These are phyloP conservation scores for Monosporozyma unispora DNA, from an alignment of 805 yeast genomes.

Conservation along the genomic window DNA sequence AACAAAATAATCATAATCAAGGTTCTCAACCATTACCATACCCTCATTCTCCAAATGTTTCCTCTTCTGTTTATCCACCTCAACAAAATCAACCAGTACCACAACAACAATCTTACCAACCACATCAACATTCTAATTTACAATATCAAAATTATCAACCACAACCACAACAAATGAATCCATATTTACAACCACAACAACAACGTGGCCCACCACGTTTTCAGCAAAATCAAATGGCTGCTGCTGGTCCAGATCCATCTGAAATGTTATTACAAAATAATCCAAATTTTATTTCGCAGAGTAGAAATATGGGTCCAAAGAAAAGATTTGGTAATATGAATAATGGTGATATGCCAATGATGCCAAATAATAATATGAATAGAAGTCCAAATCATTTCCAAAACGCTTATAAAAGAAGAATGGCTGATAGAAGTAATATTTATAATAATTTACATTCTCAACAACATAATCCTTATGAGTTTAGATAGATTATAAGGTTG, in stretches of 20 bases:
- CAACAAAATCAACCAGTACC: too few species aligned
- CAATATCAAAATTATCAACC: slow-evolving; percentile 11
- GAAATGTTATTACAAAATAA: slow-evolving; percentile 39
- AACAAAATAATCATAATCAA: neutral
- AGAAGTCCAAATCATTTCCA: slow-evolving; percentile 20
- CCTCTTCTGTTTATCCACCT: neutral
- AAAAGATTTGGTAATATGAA: slow-evolving; percentile 3
- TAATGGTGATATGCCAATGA: neutral
- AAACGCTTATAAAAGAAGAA: slow-evolving; percentile 35
- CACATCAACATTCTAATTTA: slow-evolving; percentile 10
- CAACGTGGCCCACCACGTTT: slow-evolving; percentile 11
- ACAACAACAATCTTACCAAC: slow-evolving; percentile 10
- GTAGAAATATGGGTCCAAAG: neutral
- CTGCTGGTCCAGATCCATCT: slow-evolving; percentile 26
- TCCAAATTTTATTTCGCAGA: slow-evolving; percentile 36
- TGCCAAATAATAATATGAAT: slow-evolving; percentile 2
- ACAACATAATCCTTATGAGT: slow-evolving; percentile 38
- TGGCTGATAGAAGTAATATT: slow-evolving; percentile 15
- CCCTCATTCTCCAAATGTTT: slow-evolving; percentile 6
- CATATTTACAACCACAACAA: slow-evolving; percentile 3
- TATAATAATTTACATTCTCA: slow-evolving; percentile 32
- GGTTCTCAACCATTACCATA: neutral
- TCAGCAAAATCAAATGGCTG: slow-evolving; percentile 17
- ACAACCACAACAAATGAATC: slow-evolving; percentile 4
- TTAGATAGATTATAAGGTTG: slow-evolving; percentile 18